These are phyloP conservation scores for Claviceps sp. DNA, from an alignment of 2,329 filamentous ascomycete genomes.

Conservation along the genomic window DNA sequence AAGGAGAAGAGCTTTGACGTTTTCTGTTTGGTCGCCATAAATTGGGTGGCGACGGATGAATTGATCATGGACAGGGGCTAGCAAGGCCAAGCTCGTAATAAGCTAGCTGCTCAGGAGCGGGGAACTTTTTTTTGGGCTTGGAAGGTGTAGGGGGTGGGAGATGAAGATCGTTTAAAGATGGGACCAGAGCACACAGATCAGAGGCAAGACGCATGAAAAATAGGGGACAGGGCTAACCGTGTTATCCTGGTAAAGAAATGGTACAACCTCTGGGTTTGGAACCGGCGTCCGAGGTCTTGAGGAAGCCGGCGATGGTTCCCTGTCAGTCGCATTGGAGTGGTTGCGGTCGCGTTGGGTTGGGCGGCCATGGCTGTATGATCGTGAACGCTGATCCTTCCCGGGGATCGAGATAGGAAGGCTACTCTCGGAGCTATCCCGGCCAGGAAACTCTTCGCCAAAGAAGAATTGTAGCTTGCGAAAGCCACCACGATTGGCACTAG, in stretches of 20 bases:
- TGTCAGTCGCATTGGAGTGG: constrained; percentile 63
- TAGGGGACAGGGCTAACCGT: constrained; percentile 38
- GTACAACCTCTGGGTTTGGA: constrained; percentile 84
- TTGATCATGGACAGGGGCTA: constrained; percentile 1
- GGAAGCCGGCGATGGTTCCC: constrained; percentile 60
- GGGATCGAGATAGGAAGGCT: constrained; percentile 39
- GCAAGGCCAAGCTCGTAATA: background rate
- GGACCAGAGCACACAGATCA: background rate
- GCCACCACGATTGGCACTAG: constrained; percentile 55
- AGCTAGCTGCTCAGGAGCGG: background rate
- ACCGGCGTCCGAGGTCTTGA: constrained; percentile 75
- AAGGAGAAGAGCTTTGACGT: background rate
- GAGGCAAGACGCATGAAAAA: constrained; percentile 2
- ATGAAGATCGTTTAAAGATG: constrained; percentile 1
- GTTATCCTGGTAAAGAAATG: constrained; percentile 85
- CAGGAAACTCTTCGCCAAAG: constrained; percentile 80
- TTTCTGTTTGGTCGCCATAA: background rate
- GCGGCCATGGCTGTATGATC: constrained; percentile 46
- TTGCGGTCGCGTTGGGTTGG: constrained; percentile 58
- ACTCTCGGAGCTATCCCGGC: constrained; percentile 60
- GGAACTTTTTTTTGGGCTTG: background rate
- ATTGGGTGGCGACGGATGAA: constrained; percentile 1
- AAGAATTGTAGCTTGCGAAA: constrained; percentile 80
- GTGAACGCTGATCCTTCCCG: constrained; percentile 47
- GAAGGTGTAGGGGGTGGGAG: background rate